Percentiles rank a stretch among this genome's conserved stretches.
These are phyloP conservation scores for Atkinsonella texensis DNA, from an alignment of 2,329 filamentous ascomycete genomes.

Conservation along the genomic window DNA sequence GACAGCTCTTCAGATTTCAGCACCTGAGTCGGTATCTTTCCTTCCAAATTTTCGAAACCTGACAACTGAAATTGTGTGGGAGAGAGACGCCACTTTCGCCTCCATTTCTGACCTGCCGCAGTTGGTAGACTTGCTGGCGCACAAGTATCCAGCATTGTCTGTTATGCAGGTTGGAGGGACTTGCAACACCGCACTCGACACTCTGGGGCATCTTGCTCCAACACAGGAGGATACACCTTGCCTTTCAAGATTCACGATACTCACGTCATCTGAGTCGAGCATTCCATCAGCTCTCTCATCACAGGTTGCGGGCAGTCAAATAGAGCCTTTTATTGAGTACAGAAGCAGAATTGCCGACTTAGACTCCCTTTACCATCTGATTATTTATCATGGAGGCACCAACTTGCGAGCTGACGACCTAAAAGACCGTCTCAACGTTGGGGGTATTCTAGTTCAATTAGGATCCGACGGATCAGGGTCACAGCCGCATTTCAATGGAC, in stretches of 20 bases:
- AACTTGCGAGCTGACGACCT: constrained; percentile 9
- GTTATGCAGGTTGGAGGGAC: constrained; percentile 28
- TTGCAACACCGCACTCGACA: constrained; percentile 8
- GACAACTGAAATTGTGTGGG: constrained; percentile 37
- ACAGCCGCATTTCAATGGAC: neutral
- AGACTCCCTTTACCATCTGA: constrained; percentile 20
- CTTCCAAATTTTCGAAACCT: constrained; percentile 37
- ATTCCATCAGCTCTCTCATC: constrained; percentile 4
- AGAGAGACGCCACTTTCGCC: constrained; percentile 22
- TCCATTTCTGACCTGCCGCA: constrained; percentile 11
- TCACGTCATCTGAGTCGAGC: constrained; percentile 8
- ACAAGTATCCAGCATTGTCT: constrained; percentile 26
- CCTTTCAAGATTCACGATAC: constrained; percentile 22
- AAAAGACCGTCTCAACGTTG: constrained; percentile 14
- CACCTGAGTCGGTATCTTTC: constrained; percentile 21
- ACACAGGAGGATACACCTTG: constrained; percentile 15
- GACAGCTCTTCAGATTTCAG: constrained; percentile 20
- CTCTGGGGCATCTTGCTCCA: constrained; percentile 17
- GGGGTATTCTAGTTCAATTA: constrained; percentile 16
- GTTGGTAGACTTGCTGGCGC: constrained; percentile 22
- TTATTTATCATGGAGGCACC: constrained; percentile 15
- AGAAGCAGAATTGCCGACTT: constrained; percentile 12
- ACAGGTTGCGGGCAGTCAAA: constrained; percentile 7
- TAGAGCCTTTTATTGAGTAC: constrained; percentile 18
- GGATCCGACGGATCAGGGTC: neutral